A percentile compares a stretch with the other conserved stretches of the same genome.
Evolutionary conservation across 2,329 filamentous ascomycete species (phyloP).

Genomic region (Cladosporium colombiae): DNA sequence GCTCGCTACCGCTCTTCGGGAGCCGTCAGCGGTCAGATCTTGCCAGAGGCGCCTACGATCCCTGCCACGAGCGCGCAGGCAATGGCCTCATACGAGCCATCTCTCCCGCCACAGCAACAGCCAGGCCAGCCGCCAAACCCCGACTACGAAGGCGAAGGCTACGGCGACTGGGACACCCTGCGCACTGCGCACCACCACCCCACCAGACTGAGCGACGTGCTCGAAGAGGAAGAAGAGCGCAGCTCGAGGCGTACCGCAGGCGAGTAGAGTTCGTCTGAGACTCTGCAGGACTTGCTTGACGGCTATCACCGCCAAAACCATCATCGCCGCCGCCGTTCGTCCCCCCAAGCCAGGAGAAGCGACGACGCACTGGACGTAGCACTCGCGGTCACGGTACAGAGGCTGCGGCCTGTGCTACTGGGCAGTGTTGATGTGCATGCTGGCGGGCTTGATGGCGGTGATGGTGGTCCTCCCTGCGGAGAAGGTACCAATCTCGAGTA

Average conservation of each 20-base stretch:
- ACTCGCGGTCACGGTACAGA: conserved; percentile 2
- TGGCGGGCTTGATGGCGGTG: background rate
- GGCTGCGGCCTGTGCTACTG: conserved; percentile 5
- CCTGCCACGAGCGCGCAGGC: conserved; percentile 37
- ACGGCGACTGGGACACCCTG: conserved; percentile 70
- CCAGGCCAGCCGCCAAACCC: conserved; percentile 29
- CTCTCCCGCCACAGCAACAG: conserved; percentile 23
- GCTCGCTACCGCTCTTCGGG: conserved; percentile 46
- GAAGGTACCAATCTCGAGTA: background rate
- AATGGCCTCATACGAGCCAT: conserved; percentile 34
- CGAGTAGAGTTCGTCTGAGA: conserved; percentile 15
- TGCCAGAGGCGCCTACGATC: conserved; percentile 35
- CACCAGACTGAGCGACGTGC: conserved; percentile 82
- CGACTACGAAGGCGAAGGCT: conserved; percentile 54
- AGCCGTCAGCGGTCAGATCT: conserved; percentile 21
- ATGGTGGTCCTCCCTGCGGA: background rate
- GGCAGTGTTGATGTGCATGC: conserved; percentile 1
- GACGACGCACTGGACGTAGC: background rate
- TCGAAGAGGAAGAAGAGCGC: conserved; percentile 73
- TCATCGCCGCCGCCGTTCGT: background rate
- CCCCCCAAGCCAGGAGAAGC: background rate
- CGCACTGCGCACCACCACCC: conserved; percentile 76
- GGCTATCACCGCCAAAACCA: background rate
- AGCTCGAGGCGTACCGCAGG: conserved; percentile 36
- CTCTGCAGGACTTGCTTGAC: background rate